These are phyloP conservation scores for Jasminum sambac DNA, from an alignment of 257 asterid genomes.

Conservation along the genomic window DNA sequence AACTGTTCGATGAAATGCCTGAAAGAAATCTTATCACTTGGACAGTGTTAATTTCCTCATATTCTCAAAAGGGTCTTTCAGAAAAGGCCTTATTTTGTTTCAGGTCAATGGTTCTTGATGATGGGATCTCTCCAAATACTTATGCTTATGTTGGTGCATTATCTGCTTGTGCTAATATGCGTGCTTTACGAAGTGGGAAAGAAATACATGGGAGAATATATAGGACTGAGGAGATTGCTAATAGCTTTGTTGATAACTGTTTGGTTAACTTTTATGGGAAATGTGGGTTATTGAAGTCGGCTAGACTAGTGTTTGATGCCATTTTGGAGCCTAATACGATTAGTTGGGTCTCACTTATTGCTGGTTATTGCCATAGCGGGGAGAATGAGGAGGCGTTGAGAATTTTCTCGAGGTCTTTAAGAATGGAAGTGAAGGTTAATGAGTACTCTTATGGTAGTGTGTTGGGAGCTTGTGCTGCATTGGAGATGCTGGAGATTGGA, in stretches of 20 bases:
- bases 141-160: slow-evolving; percentile 64
- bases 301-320: slow-evolving; percentile 54
- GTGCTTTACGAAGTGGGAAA: slow-evolving; percentile 52
- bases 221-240: slow-evolving; percentile 40
- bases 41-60: slow-evolving; percentile 67
- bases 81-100: slow-evolving; percentile 48
- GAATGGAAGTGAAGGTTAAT: slow-evolving; percentile 51
- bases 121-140: slow-evolving; percentile 54
- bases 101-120: slow-evolving; percentile 52
- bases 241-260: slow-evolving; percentile 49
- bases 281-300: slow-evolving; percentile 61
- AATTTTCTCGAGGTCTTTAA: slow-evolving; percentile 52
- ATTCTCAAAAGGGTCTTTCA: slow-evolving; percentile 48
- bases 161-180: slow-evolving; percentile 55
- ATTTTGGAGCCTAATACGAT: slow-evolving; percentile 52
- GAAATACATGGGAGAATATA: slow-evolving; percentile 68
- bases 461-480: slow-evolving; percentile 62
- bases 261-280: slow-evolving; percentile 79
- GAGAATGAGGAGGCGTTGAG: slow-evolving; percentile 57
- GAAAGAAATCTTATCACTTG: slow-evolving; percentile 56
- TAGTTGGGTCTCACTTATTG: slow-evolving; percentile 66
- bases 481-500: slow-evolving; percentile 50
- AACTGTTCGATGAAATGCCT: slow-evolving; percentile 61
- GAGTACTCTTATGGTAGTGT: slow-evolving; percentile 59
- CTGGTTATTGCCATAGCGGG: slow-evolving; percentile 54